Evolutionary conservation across 768 basidiomycete genomes (phyloP), one percentile per base, ranked within the genome.

Genomic region (Trametes punicea): DNA sequence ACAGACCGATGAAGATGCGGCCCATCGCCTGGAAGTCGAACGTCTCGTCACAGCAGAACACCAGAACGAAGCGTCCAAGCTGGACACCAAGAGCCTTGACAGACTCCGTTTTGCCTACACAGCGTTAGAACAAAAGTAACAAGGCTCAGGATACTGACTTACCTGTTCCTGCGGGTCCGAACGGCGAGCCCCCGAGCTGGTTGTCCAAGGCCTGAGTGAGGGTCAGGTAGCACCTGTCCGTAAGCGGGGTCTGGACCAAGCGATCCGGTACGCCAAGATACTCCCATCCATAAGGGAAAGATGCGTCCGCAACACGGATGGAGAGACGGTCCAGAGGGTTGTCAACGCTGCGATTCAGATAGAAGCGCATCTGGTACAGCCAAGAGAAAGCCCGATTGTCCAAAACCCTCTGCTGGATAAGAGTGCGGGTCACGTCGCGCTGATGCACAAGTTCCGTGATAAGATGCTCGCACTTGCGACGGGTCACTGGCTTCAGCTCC

Each of bases 1-100:
- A 99, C 13, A 99, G 82, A 48, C 97, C 97, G 64, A 98, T 87
- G 69, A 99, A 99, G 64, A 99, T 98, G 60, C 97, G 90, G 60
- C 97, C 97, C 97, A 99, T 98, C 1, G 97, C 97, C 70, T 98
- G 95, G 79, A 98, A 98, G 72, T 99, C 97, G 72, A 99, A 98
- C 0, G 92, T 97, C 71, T 99, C 97, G 71, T 99, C 97, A 67
- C 97, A 99, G 69, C 97, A 98, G 76, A 99, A 99, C n/a, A 99
- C 97, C 45, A 99, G 80, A n/a, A 99, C 97, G 66, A 99, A 99
- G 33, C 97, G 87, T 36, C 97, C 97, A 5, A 99, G 84, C 65
- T 97, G 95, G 2, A 98, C 93, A 46, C 97, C 97, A 20, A 99
- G 84, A 2, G 97, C 95, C 72, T 99, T 99, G 69, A 99, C 97